These are phyloP conservation scores for Fagopyrum tataricum DNA, from an alignment of 148 eudicot genomes.

Conservation along the genomic window DNA sequence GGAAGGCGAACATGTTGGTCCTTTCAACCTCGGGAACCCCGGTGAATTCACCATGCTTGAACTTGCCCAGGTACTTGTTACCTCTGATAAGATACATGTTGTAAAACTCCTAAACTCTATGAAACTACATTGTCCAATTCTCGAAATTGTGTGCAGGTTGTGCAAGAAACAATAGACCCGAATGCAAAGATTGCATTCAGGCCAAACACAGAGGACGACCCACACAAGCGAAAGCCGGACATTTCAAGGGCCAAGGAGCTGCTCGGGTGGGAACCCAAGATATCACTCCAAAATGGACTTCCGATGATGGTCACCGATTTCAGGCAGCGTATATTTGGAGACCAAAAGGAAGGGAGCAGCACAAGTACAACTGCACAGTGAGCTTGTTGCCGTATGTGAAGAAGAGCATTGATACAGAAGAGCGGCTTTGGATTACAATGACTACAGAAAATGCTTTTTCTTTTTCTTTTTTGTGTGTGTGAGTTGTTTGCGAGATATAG, in stretches of 20 bases:
- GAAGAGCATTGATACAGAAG: neutral
- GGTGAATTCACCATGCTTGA: slow-evolving; percentile 99
- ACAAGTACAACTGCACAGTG: neutral
- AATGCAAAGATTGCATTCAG: slow-evolving; percentile 69
- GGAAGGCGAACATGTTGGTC: slow-evolving; percentile 99
- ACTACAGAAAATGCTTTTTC: neutral
- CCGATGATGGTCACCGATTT: slow-evolving; percentile 89
- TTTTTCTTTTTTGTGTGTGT: neutral
- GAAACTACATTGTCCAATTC: neutral
- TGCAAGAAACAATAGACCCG: slow-evolving; percentile 94
- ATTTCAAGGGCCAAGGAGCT: slow-evolving; percentile 80
- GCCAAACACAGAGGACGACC: slow-evolving; percentile 95
- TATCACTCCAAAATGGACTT: slow-evolving; percentile 73
- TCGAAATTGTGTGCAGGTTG: slow-evolving; percentile 43
- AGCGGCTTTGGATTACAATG: neutral
- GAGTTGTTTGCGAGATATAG: neutral
- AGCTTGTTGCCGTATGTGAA: neutral
- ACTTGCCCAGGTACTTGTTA: slow-evolving; percentile 70
- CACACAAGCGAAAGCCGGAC: slow-evolving; percentile 96
- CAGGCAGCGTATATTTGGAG: slow-evolving; percentile 85
- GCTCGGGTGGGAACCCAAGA: slow-evolving; percentile 95
- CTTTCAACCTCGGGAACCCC: slow-evolving; percentile 92
- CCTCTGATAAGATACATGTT: neutral
- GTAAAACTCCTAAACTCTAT: neutral
- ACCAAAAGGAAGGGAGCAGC: slow-evolving; percentile 44